Evolutionary conservation across 257 asterid species (phyloP).

Genomic region (Petunia axillaris): DNA sequence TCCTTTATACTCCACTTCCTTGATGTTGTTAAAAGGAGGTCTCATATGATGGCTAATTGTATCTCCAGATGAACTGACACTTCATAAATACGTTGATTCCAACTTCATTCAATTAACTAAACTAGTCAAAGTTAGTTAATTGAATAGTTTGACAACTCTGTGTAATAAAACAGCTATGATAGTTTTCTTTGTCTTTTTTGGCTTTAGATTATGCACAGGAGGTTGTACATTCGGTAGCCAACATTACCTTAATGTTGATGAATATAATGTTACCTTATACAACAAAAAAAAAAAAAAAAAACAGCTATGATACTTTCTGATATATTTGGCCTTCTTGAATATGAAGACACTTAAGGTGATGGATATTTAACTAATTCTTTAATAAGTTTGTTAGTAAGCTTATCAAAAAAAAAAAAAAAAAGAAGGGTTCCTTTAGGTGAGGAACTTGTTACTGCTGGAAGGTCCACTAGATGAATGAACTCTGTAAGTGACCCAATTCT

Average conservation of each 20-base stretch:
- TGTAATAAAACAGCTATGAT: background rate
- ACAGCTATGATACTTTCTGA: slow-evolving; percentile 16
- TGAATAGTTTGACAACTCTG: background rate
- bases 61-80: slow-evolving; percentile 10
- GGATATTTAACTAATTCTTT: background rate
- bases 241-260: too few relatives aligned
- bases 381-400: background rate
- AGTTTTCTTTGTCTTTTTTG: background rate
- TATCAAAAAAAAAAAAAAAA: background rate
- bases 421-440: background rate
- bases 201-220: too few relatives aligned
- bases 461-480: slow-evolving; percentile 2
- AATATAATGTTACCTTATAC: too few relatives aligned
- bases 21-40: background rate
- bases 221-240: too few relatives aligned
- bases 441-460: background rate
- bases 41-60: background rate
- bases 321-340: slow-evolving; percentile 13
- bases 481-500: background rate
- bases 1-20: slow-evolving; percentile 16
- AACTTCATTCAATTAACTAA: too few relatives aligned
- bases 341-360: background rate
- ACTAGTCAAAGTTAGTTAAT: background rate
- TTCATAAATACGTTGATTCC: background rate
- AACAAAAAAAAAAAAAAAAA: background rate